Percentiles rank a stretch among this genome's conserved stretches.
These are phyloP conservation scores for Termitomyces eurrhizus DNA, from an alignment of 768 basidiomycete genomes.

Conservation along the genomic window DNA sequence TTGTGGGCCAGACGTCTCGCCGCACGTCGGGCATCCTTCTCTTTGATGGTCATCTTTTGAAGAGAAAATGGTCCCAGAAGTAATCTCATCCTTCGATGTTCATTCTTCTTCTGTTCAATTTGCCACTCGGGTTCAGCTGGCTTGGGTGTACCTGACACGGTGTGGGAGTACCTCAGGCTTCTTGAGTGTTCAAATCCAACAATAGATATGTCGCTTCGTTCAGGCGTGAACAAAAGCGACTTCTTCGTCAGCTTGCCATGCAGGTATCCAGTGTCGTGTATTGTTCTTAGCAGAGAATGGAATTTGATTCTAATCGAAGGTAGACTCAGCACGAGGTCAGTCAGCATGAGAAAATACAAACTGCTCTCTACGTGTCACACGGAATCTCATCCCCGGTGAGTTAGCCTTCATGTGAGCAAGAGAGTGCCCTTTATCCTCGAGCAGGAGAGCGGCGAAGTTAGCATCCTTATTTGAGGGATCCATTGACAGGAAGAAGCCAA, in stretches of 20 bases:
- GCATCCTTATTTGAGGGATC: background rate
- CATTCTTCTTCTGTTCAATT: background rate
- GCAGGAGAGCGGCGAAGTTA: background rate
- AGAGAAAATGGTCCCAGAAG: background rate
- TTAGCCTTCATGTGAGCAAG: background rate
- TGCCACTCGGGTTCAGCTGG: background rate
- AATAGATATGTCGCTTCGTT: background rate
- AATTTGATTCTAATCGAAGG: background rate
- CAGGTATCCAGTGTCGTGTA: constrained; percentile 1
- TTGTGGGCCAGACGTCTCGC: background rate
- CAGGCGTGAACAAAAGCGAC: background rate
- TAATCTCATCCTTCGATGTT: background rate
- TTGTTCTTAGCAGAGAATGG: background rate
- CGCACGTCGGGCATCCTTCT: background rate
- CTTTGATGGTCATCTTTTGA: background rate
- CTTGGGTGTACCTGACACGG: background rate
- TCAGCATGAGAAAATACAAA: background rate
- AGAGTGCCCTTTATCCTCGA: background rate
- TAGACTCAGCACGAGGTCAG: background rate
- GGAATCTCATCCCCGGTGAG: background rate
- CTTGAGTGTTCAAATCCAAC: background rate
- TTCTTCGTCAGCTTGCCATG: constrained; percentile 3
- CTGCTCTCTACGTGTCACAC: background rate
- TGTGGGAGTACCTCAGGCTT: background rate
- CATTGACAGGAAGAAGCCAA: constrained; percentile 1